Base-by-base conservation (phyloP, 495 filamentous ascomycete genomes). In the Annulohypoxylon bovei region DNA sequence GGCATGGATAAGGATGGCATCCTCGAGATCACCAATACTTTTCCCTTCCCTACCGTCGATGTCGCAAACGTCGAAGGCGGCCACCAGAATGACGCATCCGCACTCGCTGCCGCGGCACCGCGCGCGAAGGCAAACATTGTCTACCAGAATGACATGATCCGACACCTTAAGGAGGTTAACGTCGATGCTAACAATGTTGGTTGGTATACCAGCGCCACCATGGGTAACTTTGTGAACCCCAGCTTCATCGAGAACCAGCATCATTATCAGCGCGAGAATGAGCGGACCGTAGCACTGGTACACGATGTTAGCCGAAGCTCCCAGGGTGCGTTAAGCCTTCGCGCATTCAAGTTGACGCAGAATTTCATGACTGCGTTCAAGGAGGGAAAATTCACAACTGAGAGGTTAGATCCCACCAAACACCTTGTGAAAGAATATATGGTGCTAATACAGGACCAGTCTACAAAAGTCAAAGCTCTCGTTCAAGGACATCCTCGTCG, bases 201-300 rank as follows among this genome's bases (percentile, higher is more conserved):
- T 63, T 99, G 95, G 95, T 99, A 99, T 81, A 97, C 93, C 59
- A 98, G 94, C 81, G 93, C 95, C 64, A 97, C 93, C 81, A 95
- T 99, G 89, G 96, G 95, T 77, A 98, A 98, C 85, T 99, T 98
- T 65, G 87, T 98, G 82, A 97, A 92, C 83, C 80, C 90, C 73
- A 93, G 92, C 84, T 93, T 97, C 76, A 92, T 98, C 83, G 95
- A 99, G 86, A 99, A 98, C 81, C 95, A 98, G 81, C 94, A 90
- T 81, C 92, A 92, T 82, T 98, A 97, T 83, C 95, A 99, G 85
- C 93, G 91, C 75, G 92, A 94, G 74, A 98, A 98, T 77, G 94
- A 97, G 78, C 85, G 89, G 77, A 97, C 94, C 7, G 90, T 97
- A n/a, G 94, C 94, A 25, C 84, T 99, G 40, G 93, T 99, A 37